phyloP scores from a whole-genome alignment of 202 grass and related monocot genomes.

The Panicum virgatum region DNA sequence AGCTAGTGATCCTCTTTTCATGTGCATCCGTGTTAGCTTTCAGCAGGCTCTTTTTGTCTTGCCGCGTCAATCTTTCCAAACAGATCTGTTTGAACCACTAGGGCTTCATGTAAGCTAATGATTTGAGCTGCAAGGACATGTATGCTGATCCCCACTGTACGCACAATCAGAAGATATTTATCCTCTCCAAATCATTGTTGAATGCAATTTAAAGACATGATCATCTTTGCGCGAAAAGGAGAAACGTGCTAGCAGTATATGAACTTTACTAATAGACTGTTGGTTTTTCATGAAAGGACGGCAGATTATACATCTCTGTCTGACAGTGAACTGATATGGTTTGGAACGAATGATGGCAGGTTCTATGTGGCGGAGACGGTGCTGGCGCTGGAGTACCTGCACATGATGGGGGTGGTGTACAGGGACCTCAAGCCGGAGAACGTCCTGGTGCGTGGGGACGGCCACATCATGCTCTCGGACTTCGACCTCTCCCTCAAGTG shows the following conservation, averaged over 20 bases:
- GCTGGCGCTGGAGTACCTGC: slow-evolving; percentile 86
- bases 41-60: slow-evolving; percentile 40
- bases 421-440: slow-evolving; percentile 91
- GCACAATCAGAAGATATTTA: neutral
- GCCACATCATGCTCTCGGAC: slow-evolving; percentile 96
- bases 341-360: slow-evolving; percentile 38
- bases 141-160: slow-evolving; percentile 21
- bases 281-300: neutral
- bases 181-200: neutral
- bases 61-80: slow-evolving; percentile 41
- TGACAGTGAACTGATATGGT: neutral
- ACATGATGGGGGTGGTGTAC: slow-evolving; percentile 99
- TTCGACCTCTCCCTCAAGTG: slow-evolving; percentile 90
- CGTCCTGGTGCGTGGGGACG: slow-evolving; percentile 75
- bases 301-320: neutral
- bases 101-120: slow-evolving; percentile 28
- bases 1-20: slow-evolving; percentile 41
- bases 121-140: slow-evolving; percentile 37
- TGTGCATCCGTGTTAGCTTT: slow-evolving; percentile 32
- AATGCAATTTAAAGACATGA: slow-evolving; percentile 14
- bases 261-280: neutral
- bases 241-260: neutral
- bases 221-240: slow-evolving; percentile 7
- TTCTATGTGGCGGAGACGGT: slow-evolving; percentile 91
- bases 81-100: slow-evolving; percentile 39